Conservation (phyloP, 169 alveolate genomes). For the Plasmodium malariae region DNA sequence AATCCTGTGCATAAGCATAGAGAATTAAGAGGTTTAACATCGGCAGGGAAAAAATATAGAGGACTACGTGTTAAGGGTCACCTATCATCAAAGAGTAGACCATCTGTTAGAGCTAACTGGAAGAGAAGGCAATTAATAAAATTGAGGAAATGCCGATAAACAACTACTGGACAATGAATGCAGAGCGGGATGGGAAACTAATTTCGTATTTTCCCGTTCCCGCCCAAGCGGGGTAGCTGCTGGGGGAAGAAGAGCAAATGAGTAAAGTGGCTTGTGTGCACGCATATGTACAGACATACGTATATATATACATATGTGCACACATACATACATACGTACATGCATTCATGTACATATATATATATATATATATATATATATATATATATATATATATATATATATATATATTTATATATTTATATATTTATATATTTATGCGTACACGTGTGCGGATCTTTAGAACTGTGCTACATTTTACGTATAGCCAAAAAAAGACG, state of each 20-base stretch:
- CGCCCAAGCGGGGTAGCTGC: too few species aligned
- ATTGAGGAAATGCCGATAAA: constrained; percentile 96
- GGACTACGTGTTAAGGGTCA: constrained; percentile 96
- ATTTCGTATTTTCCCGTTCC: too few species aligned
- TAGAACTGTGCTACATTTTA: too few species aligned
- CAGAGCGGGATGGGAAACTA: too few species aligned
- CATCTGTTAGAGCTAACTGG: constrained; percentile 97
- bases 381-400: background rate
- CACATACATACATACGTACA: background rate
- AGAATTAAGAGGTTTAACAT: constrained; percentile 98
- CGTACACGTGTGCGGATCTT: constrained; percentile 7
- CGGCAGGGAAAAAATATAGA: constrained; percentile 92
- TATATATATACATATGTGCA: too few species aligned
- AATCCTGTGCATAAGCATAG: constrained; percentile 98
- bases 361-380: constrained; percentile 4
- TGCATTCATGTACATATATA: background rate
- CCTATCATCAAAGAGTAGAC: constrained; percentile 94
- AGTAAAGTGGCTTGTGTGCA: too few species aligned
- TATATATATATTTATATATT: background rate
- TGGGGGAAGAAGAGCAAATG: too few species aligned
- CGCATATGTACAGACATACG: too few species aligned
- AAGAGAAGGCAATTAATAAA: constrained; percentile 95
- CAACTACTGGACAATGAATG: too few species aligned
- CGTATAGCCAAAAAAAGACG: too few species aligned
- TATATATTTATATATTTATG: background rate